These are phyloP conservation scores for Pythium vanterpoolii DNA, from an alignment of 352 stramenopile species.

Conservation along the genomic window DNA sequence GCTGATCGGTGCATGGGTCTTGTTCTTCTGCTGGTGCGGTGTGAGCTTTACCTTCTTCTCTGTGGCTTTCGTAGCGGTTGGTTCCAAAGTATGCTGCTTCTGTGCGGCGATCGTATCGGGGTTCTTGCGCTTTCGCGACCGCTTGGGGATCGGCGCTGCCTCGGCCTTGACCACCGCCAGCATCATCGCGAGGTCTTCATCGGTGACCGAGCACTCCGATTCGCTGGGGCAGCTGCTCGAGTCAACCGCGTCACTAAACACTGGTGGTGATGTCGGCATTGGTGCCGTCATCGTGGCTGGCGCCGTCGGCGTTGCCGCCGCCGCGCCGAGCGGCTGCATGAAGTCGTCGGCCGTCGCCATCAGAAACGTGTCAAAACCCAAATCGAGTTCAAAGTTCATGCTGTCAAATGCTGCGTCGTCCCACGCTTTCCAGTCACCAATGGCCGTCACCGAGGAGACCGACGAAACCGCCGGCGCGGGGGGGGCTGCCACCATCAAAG, in stretches of 20 bases:
- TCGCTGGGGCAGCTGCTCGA: constrained; percentile 24
- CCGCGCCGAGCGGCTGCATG: constrained; percentile 49
- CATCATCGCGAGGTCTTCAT: constrained; percentile 15
- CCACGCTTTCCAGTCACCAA: constrained; percentile 39
- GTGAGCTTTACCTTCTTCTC: constrained; percentile 28
- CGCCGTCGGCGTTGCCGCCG: constrained; percentile 15
- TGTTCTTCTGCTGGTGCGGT: constrained; percentile 13
- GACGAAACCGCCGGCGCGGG: not conserved
- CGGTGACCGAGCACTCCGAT: constrained; percentile 18
- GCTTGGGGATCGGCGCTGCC: constrained; percentile 7
- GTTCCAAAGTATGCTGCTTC: constrained; percentile 5
- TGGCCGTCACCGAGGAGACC: not conserved
- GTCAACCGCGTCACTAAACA: constrained; percentile 23
- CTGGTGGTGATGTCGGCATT: constrained; percentile 10
- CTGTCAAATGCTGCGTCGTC: constrained; percentile 39
- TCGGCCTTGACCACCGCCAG: constrained; percentile 6
- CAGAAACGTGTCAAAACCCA: constrained; percentile 63
- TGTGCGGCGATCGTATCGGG: constrained; percentile 26
- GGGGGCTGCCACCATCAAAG: not conserved
- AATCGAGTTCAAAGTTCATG: constrained; percentile 50
- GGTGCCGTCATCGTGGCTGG: not conserved
- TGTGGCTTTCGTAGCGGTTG: constrained; percentile 12
- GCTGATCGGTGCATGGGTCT: constrained; percentile 24
- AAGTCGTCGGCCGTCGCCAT: constrained; percentile 58
- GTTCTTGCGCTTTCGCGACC: constrained; percentile 64